Conservation (phyloP, 441 rosid genomes). For the Arabidopsis hybrid region DNA sequence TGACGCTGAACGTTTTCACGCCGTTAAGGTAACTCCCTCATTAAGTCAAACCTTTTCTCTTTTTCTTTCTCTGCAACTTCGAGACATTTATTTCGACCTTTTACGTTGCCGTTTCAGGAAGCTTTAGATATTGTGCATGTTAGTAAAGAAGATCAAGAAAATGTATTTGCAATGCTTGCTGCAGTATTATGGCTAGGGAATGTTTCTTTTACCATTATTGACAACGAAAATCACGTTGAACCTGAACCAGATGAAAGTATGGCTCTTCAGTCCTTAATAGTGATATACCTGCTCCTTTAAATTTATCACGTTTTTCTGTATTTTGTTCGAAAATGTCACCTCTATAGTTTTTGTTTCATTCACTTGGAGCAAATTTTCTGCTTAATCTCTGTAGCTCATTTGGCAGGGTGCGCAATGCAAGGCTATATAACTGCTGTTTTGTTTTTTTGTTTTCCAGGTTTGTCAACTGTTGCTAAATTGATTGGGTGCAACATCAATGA, state of each 20-base stretch:
- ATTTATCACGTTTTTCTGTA: slow-evolving; percentile 2
- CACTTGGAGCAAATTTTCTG: slow-evolving; percentile 18
- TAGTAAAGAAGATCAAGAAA: slow-evolving; percentile 96
- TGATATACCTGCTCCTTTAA: slow-evolving; percentile 25
- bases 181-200: slow-evolving; percentile 97
- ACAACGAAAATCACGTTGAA: slow-evolving; percentile 95
- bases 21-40: slow-evolving; percentile 62
- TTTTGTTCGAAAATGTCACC: slow-evolving; percentile 1
- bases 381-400: slow-evolving; percentile 1
- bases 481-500: slow-evolving; percentile 76
- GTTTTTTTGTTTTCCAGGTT: slow-evolving; percentile 53
- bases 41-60: neutral
- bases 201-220: slow-evolving; percentile 74
- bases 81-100: neutral
- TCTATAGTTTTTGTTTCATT: slow-evolving; percentile 10
- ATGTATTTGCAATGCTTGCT: slow-evolving; percentile 94
- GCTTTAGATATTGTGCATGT: slow-evolving; percentile 95
- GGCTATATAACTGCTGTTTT: slow-evolving; percentile 12
- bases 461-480: slow-evolving; percentile 76
- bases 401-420: slow-evolving; percentile 14
- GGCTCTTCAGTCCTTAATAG: slow-evolving; percentile 37
- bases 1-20: slow-evolving; percentile 76
- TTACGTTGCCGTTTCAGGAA: slow-evolving; percentile 65
- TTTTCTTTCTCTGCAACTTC: slow-evolving; percentile 46
- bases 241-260: slow-evolving; percentile 88